These are phyloP conservation scores for Elsinoe batatas DNA, from an alignment of 2,329 filamentous ascomycete genomes.

Conservation along the genomic window DNA sequence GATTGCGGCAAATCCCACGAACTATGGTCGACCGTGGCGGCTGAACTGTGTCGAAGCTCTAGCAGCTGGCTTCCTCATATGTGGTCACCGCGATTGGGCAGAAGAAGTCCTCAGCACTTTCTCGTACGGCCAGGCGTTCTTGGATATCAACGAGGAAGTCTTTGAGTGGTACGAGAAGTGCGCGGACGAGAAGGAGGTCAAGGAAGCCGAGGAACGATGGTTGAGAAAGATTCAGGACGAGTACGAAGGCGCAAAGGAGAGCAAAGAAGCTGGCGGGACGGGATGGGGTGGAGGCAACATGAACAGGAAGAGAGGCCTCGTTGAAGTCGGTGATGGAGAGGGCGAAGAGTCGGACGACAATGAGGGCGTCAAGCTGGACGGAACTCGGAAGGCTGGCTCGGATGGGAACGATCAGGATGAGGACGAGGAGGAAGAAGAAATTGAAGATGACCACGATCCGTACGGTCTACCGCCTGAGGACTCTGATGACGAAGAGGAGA, in stretches of 20 bases:
- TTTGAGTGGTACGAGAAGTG: slow-evolving; percentile 80
- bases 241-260: slow-evolving; percentile 68
- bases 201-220: slow-evolving; percentile 79
- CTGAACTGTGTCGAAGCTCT: slow-evolving; percentile 94
- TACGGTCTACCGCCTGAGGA: slow-evolving; percentile 66
- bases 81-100: slow-evolving; percentile 85
- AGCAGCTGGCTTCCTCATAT: slow-evolving; percentile 87
- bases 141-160: slow-evolving; percentile 79
- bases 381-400: no score
- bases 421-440: slow-evolving; percentile 33
- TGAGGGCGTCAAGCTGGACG: slow-evolving; percentile 31
- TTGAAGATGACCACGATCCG: slow-evolving; percentile 49
- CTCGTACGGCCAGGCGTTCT: slow-evolving; percentile 75
- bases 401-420: slow-evolving; percentile 30
- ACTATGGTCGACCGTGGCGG: slow-evolving; percentile 92
- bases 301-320: slow-evolving; percentile 53
- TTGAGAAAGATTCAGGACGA: slow-evolving; percentile 81
- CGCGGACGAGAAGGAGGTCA: slow-evolving; percentile 68
- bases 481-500: slow-evolving; percentile 73
- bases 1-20: slow-evolving; percentile 91
- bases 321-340: slow-evolving; percentile 32
- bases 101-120: slow-evolving; percentile 74
- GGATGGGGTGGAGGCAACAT: slow-evolving; percentile 87
- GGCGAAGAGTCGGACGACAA: slow-evolving; percentile 33
- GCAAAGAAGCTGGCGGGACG: slow-evolving; percentile 55